A percentile compares a stretch with the other conserved stretches of the same genome.
phyloP scores from a whole-genome alignment of 2,329 filamentous ascomycete genomes.

The Monosporascus sp. region DNA sequence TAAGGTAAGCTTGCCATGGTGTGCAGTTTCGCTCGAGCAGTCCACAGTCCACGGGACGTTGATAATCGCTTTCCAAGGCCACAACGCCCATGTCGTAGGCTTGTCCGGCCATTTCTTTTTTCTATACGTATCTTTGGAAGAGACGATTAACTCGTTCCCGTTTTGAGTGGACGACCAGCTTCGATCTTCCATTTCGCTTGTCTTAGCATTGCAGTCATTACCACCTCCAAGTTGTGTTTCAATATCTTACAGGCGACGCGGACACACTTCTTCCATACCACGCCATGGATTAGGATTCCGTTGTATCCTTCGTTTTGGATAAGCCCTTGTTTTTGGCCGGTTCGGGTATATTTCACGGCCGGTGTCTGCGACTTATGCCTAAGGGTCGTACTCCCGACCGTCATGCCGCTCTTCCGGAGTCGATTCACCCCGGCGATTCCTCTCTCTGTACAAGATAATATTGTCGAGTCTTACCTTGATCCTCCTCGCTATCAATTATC shows the following conservation, averaged over 20 bases:
- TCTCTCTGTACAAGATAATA: background rate
- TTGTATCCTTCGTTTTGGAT: background rate
- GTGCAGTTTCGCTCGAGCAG: too few species aligned
- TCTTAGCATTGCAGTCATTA: too few species aligned
- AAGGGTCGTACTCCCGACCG: background rate
- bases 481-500: background rate
- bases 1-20: too few species aligned
- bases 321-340: background rate
- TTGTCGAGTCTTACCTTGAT: background rate
- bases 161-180: too few species aligned
- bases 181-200: too few species aligned
- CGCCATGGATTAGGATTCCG: background rate
- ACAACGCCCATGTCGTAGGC: too few species aligned
- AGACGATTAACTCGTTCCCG: too few species aligned
- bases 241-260: background rate
- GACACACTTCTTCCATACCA: background rate
- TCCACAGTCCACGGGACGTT: too few species aligned
- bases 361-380: background rate
- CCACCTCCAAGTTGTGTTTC: too few species aligned
- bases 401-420: background rate
- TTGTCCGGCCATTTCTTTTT: too few species aligned
- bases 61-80: too few species aligned
- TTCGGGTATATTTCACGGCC: background rate
- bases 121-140: too few species aligned
- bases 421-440: background rate